Conservation (phyloP, 441 rosid genomes). For the Francoa sonchifolia region DNA sequence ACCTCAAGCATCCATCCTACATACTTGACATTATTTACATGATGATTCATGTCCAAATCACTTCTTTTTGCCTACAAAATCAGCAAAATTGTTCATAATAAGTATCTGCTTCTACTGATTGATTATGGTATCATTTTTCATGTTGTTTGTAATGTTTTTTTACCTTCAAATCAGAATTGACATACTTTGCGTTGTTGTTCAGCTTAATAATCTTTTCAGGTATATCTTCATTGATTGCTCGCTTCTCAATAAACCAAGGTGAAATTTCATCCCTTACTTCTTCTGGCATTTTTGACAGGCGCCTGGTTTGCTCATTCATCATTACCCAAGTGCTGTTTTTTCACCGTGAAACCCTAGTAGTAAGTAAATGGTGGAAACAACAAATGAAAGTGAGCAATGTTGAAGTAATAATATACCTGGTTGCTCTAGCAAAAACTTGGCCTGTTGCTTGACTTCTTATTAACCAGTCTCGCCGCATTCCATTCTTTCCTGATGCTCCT, state of each 20-base stretch:
- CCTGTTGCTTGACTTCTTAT: slow-evolving; percentile 58
- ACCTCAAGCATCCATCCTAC: slow-evolving; percentile 84
- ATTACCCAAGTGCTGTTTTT: slow-evolving; percentile 69
- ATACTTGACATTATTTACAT: slow-evolving; percentile 67
- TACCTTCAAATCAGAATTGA: slow-evolving; percentile 42
- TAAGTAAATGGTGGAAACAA: neutral
- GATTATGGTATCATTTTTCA: neutral
- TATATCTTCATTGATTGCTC: slow-evolving; percentile 45
- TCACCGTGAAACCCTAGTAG: neutral
- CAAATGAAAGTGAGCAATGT: too few species aligned
- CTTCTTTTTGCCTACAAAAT: slow-evolving; percentile 44
- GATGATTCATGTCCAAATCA: slow-evolving; percentile 67
- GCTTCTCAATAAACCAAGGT: slow-evolving; percentile 56
- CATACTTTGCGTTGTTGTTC: slow-evolving; percentile 39
- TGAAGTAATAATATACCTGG: slow-evolving; percentile 37
- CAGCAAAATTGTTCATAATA: neutral
- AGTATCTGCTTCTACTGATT: neutral
- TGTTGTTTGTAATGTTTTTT: neutral
- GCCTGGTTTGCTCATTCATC: slow-evolving; percentile 64
- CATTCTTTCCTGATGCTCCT: slow-evolving; percentile 64
- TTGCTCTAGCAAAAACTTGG: slow-evolving; percentile 45
- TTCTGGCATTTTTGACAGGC: slow-evolving; percentile 57
- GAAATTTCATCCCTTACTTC: slow-evolving; percentile 54
- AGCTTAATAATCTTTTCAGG: slow-evolving; percentile 45
- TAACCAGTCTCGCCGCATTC: slow-evolving; percentile 62